These are phyloP conservation scores for Colletotrichum zoysiae DNA, from an alignment of 2,329 filamentous ascomycete genomes.

Conservation along the genomic window DNA sequence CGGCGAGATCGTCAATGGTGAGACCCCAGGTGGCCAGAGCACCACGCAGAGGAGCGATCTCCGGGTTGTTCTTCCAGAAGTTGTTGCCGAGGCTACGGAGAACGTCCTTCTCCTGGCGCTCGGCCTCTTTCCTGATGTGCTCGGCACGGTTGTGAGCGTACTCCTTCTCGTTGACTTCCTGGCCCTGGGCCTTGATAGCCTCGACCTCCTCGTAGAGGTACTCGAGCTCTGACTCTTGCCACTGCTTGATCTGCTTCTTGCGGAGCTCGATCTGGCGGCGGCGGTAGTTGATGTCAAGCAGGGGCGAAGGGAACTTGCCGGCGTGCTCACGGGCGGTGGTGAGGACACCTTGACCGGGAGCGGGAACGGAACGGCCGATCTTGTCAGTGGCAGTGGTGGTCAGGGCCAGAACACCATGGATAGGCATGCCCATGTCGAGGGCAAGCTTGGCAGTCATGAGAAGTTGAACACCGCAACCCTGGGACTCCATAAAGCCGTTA, in stretches of 20 bases:
- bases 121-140: slow-evolving; percentile 88
- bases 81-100: slow-evolving; percentile 94
- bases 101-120: slow-evolving; percentile 92
- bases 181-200: slow-evolving; percentile 86
- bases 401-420: slow-evolving; percentile 93
- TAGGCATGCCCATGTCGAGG: slow-evolving; percentile 97
- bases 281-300: slow-evolving; percentile 97
- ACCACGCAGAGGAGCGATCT: slow-evolving; percentile 94
- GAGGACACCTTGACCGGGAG: slow-evolving; percentile 95
- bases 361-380: slow-evolving; percentile 97
- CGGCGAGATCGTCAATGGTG: slow-evolving; percentile 93
- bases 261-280: slow-evolving; percentile 94
- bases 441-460: slow-evolving; percentile 98
- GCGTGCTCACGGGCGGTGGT: slow-evolving; percentile 93
- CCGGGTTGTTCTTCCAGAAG: slow-evolving; percentile 97
- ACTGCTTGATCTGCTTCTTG: slow-evolving; percentile 93
- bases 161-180: slow-evolving; percentile 81
- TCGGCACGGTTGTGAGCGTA: slow-evolving; percentile 87
- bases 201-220: slow-evolving; percentile 93
- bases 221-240: slow-evolving; percentile 94
- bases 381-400: slow-evolving; percentile 98
- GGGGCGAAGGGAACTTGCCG: slow-evolving; percentile 92
- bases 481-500: slow-evolving; percentile 99
- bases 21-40: slow-evolving; percentile 98
- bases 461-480: slow-evolving; percentile 97